phyloP scores from a whole-genome alignment of 2,329 filamentous ascomycete genomes.

The Colletotrichum shisoi region DNA sequence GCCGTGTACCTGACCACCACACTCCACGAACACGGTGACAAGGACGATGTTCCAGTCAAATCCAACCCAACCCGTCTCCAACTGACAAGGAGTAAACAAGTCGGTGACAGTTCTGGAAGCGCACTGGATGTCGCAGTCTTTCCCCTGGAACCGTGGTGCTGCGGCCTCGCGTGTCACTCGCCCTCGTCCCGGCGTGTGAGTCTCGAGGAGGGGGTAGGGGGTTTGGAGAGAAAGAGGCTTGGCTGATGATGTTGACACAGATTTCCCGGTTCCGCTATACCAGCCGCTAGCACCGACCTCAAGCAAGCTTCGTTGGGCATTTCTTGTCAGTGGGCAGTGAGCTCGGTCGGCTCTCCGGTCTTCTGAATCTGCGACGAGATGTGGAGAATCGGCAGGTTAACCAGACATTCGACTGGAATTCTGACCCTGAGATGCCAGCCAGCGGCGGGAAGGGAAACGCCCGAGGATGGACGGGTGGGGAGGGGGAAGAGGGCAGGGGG shows the following conservation, averaged over 20 bases:
- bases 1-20: not conserved
- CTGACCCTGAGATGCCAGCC: not conserved
- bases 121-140: not conserved
- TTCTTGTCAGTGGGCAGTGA: not conserved
- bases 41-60: not conserved
- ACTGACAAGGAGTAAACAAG: not conserved
- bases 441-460: not conserved
- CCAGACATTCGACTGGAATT: not conserved
- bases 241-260: not conserved
- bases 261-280: not conserved
- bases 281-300: not conserved
- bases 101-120: not conserved
- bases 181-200: not conserved
- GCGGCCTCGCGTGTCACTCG: not conserved
- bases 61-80: not conserved
- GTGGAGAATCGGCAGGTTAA: not conserved
- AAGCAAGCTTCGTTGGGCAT: not conserved
- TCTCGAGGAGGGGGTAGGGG: no score
- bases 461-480: not conserved
- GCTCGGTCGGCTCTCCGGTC: no score
- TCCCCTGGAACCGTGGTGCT: not conserved
- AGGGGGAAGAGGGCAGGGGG: no score
- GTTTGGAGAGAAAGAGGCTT: not conserved
- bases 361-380: not conserved
- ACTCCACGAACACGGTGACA: not conserved